Evolutionary conservation across 176 grass and related monocot species (phyloP).

Genomic region (Sorghum bicolor): Sorghum_bicolor_NCBIv3 NC_012871.2:61922501-61923000

Average conservation of each 20-base stretch:
- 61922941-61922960: neutral
- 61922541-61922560: neutral
- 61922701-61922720: neutral
- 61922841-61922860: neutral
- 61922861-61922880: neutral
- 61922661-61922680: neutral
- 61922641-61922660: too few relatives aligned
- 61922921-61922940: neutral
- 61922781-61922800: neutral
- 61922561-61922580: neutral
- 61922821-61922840: neutral
- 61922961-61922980: neutral
- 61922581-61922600: neutral
- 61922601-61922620: neutral
- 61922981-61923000: neutral
- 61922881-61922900: neutral
- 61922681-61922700: neutral
- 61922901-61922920: neutral
- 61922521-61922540: neutral
- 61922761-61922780: neutral
- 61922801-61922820: neutral
- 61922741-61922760: neutral
- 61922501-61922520: neutral
- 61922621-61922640: too few relatives aligned
- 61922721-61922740: neutral